Evolutionary conservation across 139 green algal genomes (phyloP).

Genomic region (Chlorella sp.): DNA sequence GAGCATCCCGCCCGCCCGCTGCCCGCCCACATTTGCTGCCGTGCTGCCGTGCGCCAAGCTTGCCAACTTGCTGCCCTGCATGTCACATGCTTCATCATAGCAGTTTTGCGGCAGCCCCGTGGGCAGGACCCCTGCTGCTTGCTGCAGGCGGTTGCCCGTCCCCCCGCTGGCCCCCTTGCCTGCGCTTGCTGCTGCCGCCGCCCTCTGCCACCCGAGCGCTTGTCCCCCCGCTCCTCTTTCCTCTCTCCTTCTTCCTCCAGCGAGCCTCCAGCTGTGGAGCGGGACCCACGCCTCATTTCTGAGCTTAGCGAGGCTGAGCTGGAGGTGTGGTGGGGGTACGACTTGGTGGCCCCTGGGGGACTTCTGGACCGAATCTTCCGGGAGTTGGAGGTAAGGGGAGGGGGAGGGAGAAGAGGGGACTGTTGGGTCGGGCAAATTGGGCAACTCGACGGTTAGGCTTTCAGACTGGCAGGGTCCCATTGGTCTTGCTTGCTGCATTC

Average conservation of each 20-base stretch:
- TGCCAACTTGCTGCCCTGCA: not conserved
- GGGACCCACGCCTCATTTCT: conserved; percentile 13
- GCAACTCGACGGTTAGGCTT: no score
- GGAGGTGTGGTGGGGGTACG: conserved; percentile 74
- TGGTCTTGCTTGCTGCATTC: no score
- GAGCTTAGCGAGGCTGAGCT: conserved; percentile 28
- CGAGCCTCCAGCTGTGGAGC: conserved; percentile 16
- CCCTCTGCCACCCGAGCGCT: not conserved
- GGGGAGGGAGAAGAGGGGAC: not conserved
- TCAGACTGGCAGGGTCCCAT: no score
- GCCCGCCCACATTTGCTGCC: no score
- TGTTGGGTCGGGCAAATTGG: not conserved
- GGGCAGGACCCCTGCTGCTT: no score
- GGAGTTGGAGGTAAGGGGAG: conserved; percentile 39
- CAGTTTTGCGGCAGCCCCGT: no score
- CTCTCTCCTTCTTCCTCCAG: not conserved
- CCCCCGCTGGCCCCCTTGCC: not conserved
- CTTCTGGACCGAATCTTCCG: conserved; percentile 60
- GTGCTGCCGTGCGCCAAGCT: no score
- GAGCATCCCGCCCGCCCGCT: not conserved
- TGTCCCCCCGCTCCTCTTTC: no score
- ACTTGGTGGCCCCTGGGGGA: conserved; percentile 55
- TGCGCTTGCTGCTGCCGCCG: not conserved
- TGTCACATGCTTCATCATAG: not conserved
- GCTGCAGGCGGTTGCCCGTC: not conserved